Evolutionary conservation across 352 stramenopile genomes (phyloP), one percentile per base, ranked within the genome.

Genomic region (Hyphochytrium catenoides): DNA sequence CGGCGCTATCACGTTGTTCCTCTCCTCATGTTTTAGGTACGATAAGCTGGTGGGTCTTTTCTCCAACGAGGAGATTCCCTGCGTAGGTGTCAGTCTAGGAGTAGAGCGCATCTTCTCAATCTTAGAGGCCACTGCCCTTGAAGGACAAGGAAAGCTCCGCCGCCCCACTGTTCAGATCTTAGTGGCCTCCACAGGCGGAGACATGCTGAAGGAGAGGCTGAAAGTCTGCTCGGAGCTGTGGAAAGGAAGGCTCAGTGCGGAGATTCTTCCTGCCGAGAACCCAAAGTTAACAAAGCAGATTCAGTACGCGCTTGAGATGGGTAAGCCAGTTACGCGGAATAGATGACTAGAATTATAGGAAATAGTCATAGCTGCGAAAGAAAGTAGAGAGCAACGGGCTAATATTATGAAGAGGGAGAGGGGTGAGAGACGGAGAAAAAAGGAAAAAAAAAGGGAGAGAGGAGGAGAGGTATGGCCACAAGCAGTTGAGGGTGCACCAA

Each of bases 41-140:
- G 90, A 98, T 54, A 93, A 95, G 42, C 68, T 98, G 17, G 90
- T 98, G 14, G 90, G 87, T 31, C 95, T 95, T 79, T 95, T 95
- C 56, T 89, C 77, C 25, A 76, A 75, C 20, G 75, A 88, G 51
- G 62, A 95, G 46, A 96, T 93, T 37, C 90, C 90, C 22, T 97
- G 88, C 51, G 90, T 98, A 1, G 90, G 90, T 34, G 84, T 98
- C 32, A 94, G 74, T 59, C 83, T 98, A 48, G 90, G 90, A 40
- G 96, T 98, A 38, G 90, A 98, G 56, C 76, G 90, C 40, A 91
- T 98, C 32, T 96, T 98, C 45, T 86, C 88, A 45, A 94, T 98
- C 30, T 88, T 98, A 39, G 87, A 96, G 50, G 60, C 56, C 26
- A 77, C 87, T 46, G 79, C 67, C 19, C 79, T 81, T 52, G 48